Evolutionary conservation across 164 flowering plant species (phyloP), one percentile per base, ranked within the genome.

Genomic region (Nymphaea thermarum): DNA sequence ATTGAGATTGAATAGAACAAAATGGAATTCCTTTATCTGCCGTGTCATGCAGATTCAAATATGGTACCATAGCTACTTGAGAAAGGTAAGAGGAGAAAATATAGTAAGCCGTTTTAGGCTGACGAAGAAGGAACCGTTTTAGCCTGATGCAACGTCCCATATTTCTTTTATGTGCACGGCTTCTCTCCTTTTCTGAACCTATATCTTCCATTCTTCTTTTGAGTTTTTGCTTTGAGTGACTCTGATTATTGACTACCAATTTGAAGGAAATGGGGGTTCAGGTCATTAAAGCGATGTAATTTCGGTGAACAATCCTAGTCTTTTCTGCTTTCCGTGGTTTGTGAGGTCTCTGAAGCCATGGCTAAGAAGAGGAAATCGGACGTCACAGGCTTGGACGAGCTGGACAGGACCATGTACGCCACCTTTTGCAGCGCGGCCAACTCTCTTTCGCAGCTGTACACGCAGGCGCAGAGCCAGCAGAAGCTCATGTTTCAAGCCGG

Each of bases 281-380:
- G 57, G 14, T 15, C 57, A 51, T 51, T 15, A 25, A 3, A 8
- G 57, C 7, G 14, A 51, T 51, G 57, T 10, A 51, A 51, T 15
- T 12, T 15, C 57, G 57, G 8, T 10, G 14, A 15, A 10, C 57
- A 51, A 8, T 51, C 14, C 3, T 3, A 15, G 57, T 4, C 8
- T 51, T 51, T 10, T 51, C 14, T 51, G 12, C 15, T 3, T 10
- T 51, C 14, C 57, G 57, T 15, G 8, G 36, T 25, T 51, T 51
- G 64, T 62, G 11, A 10, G 64, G 64, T 11, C n/a, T 62, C 64
- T 17, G 64, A 17, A 41, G 3, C 11, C 41, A 88, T 91, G 97
- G 84, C 80, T 76, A 91, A 91, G 87, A 91, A 89, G 88, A 82
- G 93, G 83, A 91, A 91, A 71, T 83, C 95, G 8, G 86, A 71